Base-by-base conservation (phyloP, 768 basidiomycete species). In the Lyophyllum decastes region DNA sequence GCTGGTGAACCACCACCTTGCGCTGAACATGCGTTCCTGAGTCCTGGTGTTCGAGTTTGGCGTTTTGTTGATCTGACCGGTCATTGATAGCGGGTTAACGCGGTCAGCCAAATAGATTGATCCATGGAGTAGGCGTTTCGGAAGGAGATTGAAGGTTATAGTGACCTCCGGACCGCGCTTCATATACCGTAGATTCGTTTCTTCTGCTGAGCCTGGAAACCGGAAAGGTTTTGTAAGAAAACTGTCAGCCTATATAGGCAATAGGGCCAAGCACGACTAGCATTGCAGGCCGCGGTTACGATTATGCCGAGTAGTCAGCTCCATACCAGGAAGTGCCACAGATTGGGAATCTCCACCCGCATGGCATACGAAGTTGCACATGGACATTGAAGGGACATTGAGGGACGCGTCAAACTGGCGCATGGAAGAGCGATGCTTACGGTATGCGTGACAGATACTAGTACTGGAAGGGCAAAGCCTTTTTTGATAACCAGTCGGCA, bases 361-460 rank as follows among this genome's bases (percentile, higher is more conserved):
- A 54, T 54, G 52, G 52, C 27, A 45, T 21, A 27, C 10, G 27
- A 7, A 35, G 24, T 11, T 33, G 43, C 52, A 54, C 52, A 54
- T 54, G 52, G 52, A 34, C 26, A n/a, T 53, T n/a, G 40, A 45
- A 52, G n/a, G 50, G 50, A 52, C 35, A 22, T 38, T 10, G 11
- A 22, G 35, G 35, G 35, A 40, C 49, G 49, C 49, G 4, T 35
- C 6, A 49, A 30, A 17, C 4, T 22, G 41, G 19, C 41, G 41
- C 41, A 17, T 22, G 41, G 21, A 43, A 47, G n/a, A n/a, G n/a
- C n/a, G n/a, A n/a, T n/a, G n/a, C n/a, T n/a, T n/a, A n/a, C n/a
- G n/a, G n/a, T n/a, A n/a, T n/a, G n/a, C n/a, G n/a, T n/a, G n/a
- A n/a, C n/a, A n/a, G n/a, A n/a, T n/a, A n/a, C n/a, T n/a, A n/a